phyloP scores from a whole-genome alignment of 2,329 filamentous ascomycete species.

The Colletotrichum salicis region DNA sequence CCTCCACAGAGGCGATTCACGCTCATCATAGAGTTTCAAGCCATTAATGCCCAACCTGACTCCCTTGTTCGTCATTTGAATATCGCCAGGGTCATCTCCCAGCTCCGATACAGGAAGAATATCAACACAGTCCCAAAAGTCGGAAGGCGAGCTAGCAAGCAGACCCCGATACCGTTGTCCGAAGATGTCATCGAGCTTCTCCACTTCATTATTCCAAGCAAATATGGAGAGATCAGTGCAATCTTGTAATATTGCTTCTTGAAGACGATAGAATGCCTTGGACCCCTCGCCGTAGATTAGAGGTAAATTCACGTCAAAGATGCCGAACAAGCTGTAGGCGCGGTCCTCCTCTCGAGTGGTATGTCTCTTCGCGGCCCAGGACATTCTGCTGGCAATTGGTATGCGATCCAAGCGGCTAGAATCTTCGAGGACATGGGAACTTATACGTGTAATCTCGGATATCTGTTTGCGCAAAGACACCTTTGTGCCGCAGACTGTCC shows the following conservation, averaged over 20 bases:
- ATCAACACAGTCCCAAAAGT: too few relatives aligned
- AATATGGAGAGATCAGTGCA: background rate
- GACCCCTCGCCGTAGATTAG: conserved; percentile 42
- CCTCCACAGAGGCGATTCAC: too few relatives aligned
- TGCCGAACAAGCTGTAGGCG: conserved; percentile 42
- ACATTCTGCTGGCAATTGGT: conserved; percentile 39
- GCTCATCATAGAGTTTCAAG: too few relatives aligned
- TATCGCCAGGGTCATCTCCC: too few relatives aligned
- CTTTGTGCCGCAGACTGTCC: conserved; percentile 4
- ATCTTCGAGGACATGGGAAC: background rate
- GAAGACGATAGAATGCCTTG: conserved; percentile 37
- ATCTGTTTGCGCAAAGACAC: background rate
- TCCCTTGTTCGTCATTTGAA: too few relatives aligned
- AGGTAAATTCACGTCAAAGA: conserved; percentile 42
- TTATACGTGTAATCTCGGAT: background rate
- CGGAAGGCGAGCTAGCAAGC: too few relatives aligned
- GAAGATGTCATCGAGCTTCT: too few relatives aligned
- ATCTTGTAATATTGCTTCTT: background rate
- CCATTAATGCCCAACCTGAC: too few relatives aligned
- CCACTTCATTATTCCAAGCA: background rate
- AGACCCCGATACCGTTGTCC: too few relatives aligned
- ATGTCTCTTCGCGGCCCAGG: conserved; percentile 40
- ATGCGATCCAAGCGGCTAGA: background rate
- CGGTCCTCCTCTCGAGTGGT: conserved; percentile 39
- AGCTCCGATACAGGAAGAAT: too few relatives aligned